A percentile compares a stretch with the other conserved stretches of the same genome.
phyloP scores from a whole-genome alignment of 2,329 filamentous ascomycete genomes.

The Apiospora koreana region DNA sequence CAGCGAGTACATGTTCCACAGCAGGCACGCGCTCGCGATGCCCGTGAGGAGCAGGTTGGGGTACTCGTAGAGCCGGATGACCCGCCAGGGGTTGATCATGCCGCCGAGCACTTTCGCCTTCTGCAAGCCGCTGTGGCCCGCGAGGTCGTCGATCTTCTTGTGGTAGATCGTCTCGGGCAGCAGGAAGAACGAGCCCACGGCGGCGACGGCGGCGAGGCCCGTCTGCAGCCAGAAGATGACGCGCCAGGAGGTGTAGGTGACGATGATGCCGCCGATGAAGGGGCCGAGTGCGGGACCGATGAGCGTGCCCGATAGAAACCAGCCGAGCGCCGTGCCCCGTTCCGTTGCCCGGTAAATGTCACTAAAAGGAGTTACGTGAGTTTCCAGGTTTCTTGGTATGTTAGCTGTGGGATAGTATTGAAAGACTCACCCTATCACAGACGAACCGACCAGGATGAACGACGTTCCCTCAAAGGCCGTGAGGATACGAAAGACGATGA shows the following conservation, averaged over 20 bases:
- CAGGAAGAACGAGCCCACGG: conserved; percentile 62
- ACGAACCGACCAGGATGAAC: conserved; percentile 71
- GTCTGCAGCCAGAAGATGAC: conserved; percentile 79
- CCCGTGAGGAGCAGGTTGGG: conserved; percentile 65
- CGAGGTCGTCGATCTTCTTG: conserved; percentile 62
- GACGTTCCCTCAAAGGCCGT: conserved; percentile 76
- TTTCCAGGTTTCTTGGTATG: not conserved
- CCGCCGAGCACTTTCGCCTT: conserved; percentile 57
- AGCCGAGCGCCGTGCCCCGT: conserved; percentile 71
- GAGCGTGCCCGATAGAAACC: conserved; percentile 71
- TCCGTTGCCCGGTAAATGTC: conserved; percentile 67
- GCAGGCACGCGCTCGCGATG: conserved; percentile 61
- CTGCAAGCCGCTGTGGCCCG: conserved; percentile 48
- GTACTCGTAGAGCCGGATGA: conserved; percentile 65
- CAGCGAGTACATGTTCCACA: conserved; percentile 72
- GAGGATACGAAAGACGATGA: conserved; percentile 73
- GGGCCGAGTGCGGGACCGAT: conserved; percentile 71
- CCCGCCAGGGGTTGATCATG: conserved; percentile 67
- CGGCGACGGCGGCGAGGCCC: conserved; percentile 62
- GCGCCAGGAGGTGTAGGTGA: conserved; percentile 73
- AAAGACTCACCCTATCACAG: conserved; percentile 64
- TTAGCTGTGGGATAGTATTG: conserved; percentile 26
- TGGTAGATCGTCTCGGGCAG: conserved; percentile 74
- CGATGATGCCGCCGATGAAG: conserved; percentile 74
- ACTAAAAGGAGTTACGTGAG: conserved; percentile 28